Evolutionary conservation across 331 rosid genomes (phyloP).

Genomic region (Saraca asoca): DNA sequence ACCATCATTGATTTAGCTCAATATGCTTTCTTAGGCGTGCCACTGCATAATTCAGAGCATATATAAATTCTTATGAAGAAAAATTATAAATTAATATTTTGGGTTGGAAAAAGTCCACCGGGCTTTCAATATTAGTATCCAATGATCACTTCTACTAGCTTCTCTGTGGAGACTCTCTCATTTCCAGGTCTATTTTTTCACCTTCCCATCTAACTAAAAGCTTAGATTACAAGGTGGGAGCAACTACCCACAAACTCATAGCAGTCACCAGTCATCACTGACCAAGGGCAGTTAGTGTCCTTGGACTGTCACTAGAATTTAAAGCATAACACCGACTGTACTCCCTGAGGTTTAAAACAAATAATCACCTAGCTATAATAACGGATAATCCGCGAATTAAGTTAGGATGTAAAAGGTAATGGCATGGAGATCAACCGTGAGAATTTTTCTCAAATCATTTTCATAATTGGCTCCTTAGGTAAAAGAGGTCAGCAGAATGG

Average conservation of each 20-base stretch:
- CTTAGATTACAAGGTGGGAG: neutral
- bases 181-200: neutral
- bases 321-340: neutral
- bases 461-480: neutral
- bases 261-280: neutral
- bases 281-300: neutral
- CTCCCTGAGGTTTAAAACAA: neutral
- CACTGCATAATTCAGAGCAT: too few relatives aligned
- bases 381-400: neutral
- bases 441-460: neutral
- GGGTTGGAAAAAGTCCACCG: neutral
- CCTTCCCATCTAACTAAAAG: neutral
- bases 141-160: neutral
- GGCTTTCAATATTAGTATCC: neutral
- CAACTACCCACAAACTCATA: neutral
- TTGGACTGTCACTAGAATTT: neutral
- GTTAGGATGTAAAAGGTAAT: neutral
- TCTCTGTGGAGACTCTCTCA: neutral
- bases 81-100: too few relatives aligned
- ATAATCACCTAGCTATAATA: neutral
- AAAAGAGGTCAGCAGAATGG: neutral
- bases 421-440: neutral
- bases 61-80: too few relatives aligned
- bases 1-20: too few relatives aligned
- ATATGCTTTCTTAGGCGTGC: too few relatives aligned